Conservation (phyloP, 257 asterid genomes). For the Pogostemon cablin region DNA sequence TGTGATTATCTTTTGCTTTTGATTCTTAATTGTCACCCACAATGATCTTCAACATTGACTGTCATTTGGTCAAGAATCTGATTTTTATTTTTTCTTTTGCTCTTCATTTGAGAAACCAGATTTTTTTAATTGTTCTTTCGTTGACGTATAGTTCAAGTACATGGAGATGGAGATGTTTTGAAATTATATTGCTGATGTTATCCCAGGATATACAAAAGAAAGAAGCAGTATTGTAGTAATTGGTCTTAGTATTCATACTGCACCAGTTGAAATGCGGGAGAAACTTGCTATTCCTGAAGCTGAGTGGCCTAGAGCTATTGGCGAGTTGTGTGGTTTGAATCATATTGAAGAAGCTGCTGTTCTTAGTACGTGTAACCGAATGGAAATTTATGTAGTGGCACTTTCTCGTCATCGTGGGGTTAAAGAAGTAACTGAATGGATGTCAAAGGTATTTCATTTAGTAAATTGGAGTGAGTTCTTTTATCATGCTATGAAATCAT, state of each 20-base stretch:
- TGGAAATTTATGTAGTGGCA: conserved; percentile 88
- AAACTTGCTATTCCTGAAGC: conserved; percentile 93
- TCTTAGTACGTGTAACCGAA: conserved; percentile 89
- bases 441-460: conserved; percentile 71
- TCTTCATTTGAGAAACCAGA: background rate
- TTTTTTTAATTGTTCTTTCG: background rate
- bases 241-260: conserved; percentile 76
- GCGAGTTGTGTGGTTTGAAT: conserved; percentile 73
- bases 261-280: conserved; percentile 90
- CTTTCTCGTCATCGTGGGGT: conserved; percentile 91
- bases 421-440: conserved; percentile 94
- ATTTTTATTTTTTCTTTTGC: background rate
- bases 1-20: background rate
- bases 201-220: conserved; percentile 83
- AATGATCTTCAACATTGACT: background rate
- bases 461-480: conserved; percentile 13
- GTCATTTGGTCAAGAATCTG: background rate
- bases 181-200: conserved; percentile 9
- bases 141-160: background rate
- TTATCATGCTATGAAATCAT: background rate
- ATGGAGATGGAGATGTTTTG: background rate
- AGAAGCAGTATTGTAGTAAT: conserved; percentile 86
- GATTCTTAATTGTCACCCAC: background rate
- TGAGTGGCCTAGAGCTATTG: conserved; percentile 86
- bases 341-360: conserved; percentile 97